Conservation (phyloP, 306 rosid genomes). For the Vachellia collinsii region DNA sequence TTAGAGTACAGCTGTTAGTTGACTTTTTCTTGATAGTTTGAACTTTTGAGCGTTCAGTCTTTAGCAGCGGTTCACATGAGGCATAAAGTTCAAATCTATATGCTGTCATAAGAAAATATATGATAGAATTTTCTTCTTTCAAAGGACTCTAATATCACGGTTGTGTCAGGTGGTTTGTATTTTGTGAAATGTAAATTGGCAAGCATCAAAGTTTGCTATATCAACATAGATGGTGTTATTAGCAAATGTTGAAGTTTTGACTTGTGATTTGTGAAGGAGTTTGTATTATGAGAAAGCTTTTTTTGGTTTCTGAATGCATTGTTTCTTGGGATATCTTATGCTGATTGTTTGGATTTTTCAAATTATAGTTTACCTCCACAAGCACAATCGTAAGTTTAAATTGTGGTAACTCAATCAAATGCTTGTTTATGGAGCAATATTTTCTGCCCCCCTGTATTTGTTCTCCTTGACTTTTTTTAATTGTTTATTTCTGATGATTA, state of each 20-base stretch:
- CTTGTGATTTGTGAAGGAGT: background rate
- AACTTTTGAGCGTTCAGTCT: background rate
- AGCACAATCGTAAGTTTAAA: background rate
- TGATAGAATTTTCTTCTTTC: background rate
- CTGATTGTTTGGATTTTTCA: conserved; percentile 15
- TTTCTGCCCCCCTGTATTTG: background rate
- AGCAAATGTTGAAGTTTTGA: background rate
- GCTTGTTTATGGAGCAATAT: conserved; percentile 5
- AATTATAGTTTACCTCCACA: background rate
- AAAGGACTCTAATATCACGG: background rate
- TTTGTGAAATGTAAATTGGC: background rate
- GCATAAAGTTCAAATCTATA: background rate
- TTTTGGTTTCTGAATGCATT: conserved; percentile 8
- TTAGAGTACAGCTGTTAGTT: background rate
- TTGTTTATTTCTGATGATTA: background rate
- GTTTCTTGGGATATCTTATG: background rate
- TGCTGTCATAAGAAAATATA: background rate
- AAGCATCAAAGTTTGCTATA: background rate
- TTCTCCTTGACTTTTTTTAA: background rate
- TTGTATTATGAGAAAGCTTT: background rate
- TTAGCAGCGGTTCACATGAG: background rate
- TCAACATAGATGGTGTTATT: background rate
- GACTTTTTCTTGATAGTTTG: background rate
- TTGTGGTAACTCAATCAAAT: conserved; percentile 31
- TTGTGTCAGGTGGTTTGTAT: background rate